Evolutionary conservation across 257 asterid genomes (phyloP).

Genomic region (Przewalskia tangutica): DNA sequence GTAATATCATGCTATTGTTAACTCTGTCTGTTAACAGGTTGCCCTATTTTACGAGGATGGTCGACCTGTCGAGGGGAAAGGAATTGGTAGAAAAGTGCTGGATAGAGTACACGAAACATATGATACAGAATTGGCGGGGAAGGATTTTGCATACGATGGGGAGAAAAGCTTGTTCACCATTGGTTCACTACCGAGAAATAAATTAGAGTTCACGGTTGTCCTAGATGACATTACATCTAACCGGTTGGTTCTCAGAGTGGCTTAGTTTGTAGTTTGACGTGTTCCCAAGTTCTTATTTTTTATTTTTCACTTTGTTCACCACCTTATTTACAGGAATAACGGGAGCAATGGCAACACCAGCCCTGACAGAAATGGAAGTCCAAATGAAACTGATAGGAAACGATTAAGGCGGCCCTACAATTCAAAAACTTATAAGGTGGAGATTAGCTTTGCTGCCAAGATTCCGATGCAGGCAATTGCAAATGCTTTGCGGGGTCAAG

Average conservation of each 20-base stretch:
- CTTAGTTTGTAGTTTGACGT: background rate
- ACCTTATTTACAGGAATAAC: constrained; percentile 40
- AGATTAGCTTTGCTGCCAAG: constrained; percentile 73
- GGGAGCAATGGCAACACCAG: constrained; percentile 64
- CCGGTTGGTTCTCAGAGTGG: constrained; percentile 28
- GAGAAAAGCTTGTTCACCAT: constrained; percentile 85
- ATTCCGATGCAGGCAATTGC: constrained; percentile 84
- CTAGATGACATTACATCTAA: constrained; percentile 71
- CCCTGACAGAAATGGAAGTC: constrained; percentile 53
- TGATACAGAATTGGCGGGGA: constrained; percentile 62
- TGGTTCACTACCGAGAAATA: constrained; percentile 78
- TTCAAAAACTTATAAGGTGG: constrained; percentile 75
- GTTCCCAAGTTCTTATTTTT: background rate
- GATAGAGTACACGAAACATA: constrained; percentile 77
- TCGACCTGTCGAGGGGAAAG: constrained; percentile 87
- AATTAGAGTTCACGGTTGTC: constrained; percentile 75
- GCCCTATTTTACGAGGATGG: constrained; percentile 90
- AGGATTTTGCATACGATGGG: constrained; percentile 83
- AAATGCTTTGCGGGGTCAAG: constrained; percentile 80
- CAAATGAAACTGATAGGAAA: constrained; percentile 51
- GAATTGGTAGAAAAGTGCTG: constrained; percentile 78
- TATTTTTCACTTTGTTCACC: background rate
- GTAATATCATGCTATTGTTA: background rate
- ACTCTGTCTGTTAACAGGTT: constrained; percentile 34
- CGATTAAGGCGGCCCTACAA: constrained; percentile 60